These are phyloP conservation scores for Aechmea fasciata DNA, from an alignment of 176 grass and related monocot genomes.

Conservation along the genomic window DNA sequence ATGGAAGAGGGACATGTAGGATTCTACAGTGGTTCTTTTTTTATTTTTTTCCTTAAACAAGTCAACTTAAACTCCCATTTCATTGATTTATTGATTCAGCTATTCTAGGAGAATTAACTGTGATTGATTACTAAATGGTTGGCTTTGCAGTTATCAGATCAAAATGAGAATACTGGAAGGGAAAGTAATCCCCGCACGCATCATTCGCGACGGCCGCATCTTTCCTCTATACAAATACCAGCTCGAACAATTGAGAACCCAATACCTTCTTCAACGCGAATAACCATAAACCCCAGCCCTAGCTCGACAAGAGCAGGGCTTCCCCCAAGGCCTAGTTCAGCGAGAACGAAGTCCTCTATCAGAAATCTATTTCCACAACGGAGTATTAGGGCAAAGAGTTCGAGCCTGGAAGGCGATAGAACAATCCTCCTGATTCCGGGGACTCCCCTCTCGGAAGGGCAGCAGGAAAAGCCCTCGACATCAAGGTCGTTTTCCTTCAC, in stretches of 20 bases:
- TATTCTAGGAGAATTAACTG: neutral
- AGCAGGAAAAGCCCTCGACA: constrained; percentile 40
- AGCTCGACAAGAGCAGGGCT: constrained; percentile 51
- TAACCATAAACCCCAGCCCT: constrained; percentile 50
- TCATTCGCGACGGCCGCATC: constrained; percentile 24
- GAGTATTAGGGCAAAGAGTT: constrained; percentile 57
- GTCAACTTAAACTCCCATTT: neutral
- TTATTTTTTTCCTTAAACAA: constrained; percentile 4
- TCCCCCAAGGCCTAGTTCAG: constrained; percentile 62
- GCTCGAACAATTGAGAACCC: constrained; percentile 55
- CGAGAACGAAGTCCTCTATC: constrained; percentile 66
- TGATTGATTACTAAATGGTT: neutral
- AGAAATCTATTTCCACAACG: constrained; percentile 51
- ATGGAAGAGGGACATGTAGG: no score
- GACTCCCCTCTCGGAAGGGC: constrained; percentile 43
- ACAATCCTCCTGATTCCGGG: constrained; percentile 58
- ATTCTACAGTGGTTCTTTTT: neutral
- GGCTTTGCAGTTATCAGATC: constrained; percentile 15
- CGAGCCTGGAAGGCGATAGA: constrained; percentile 47
- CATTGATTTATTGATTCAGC: constrained; percentile 2
- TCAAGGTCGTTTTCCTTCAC: constrained; percentile 61
- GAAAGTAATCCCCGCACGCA: constrained; percentile 8
- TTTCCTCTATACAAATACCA: constrained; percentile 74
- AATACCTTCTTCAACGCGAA: constrained; percentile 36
- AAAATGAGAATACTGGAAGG: constrained; percentile 5